Conservation (phyloP, 495 filamentous ascomycete genomes). For the Entonaema liquescens region DNA sequence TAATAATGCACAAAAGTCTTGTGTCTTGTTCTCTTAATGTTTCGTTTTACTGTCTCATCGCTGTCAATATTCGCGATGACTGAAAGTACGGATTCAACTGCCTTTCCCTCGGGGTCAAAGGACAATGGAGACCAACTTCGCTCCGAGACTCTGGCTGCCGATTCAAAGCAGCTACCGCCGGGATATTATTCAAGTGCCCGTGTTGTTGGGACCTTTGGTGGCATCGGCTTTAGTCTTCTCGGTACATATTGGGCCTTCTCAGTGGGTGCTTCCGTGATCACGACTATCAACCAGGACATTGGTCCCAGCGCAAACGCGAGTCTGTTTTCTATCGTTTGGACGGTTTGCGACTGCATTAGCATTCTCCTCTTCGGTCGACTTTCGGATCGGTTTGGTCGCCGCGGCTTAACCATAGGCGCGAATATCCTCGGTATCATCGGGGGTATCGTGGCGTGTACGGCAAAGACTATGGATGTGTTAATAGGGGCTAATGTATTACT, state of each 20-base stretch:
- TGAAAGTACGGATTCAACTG: background rate
- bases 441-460: constrained; percentile 50
- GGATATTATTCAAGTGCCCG: constrained; percentile 22
- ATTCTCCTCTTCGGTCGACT: constrained; percentile 56
- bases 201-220: constrained; percentile 21
- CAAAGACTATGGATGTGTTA: constrained; percentile 49
- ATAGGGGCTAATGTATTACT: constrained; percentile 47
- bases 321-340: constrained; percentile 25
- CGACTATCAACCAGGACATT: constrained; percentile 23
- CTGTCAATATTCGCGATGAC: too few species aligned
- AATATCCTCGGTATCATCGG: constrained; percentile 50
- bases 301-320: constrained; percentile 22
- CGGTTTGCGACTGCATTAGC: constrained; percentile 26
- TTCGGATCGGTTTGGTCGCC: constrained; percentile 60
- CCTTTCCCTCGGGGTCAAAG: background rate
- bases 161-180: constrained; percentile 16
- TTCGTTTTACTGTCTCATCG: background rate
- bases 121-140: background rate
- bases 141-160: constrained; percentile 22
- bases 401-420: constrained; percentile 53
- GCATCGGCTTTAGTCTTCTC: constrained; percentile 23
- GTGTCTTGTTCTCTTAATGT: background rate
- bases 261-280: constrained; percentile 21
- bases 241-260: constrained; percentile 29
- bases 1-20: background rate